Evolutionary conservation across 768 basidiomycete species (phyloP).

Genomic region (Hygrophoropsis aurantiaca): DNA sequence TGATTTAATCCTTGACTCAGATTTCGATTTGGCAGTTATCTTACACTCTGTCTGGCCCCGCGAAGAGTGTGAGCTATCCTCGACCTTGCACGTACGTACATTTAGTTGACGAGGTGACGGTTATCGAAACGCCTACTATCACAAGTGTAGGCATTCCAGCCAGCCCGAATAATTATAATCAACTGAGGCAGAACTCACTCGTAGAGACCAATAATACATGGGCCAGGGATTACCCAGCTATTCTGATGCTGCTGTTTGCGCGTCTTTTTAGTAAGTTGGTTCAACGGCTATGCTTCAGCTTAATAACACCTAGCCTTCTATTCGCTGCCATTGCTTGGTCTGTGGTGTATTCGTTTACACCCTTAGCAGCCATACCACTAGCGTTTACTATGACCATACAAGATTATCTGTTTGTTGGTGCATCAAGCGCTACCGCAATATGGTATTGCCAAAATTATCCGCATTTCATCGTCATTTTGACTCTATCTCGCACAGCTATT

Average conservation of each 20-base stretch:
- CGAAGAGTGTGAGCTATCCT: constrained; percentile 74
- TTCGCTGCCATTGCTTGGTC: constrained; percentile 87
- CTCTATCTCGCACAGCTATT: constrained; percentile 89
- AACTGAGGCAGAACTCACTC: not conserved
- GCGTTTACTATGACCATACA: constrained; percentile 83
- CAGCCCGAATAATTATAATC: not conserved
- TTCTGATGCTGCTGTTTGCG: constrained; percentile 80
- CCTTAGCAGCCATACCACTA: constrained; percentile 56
- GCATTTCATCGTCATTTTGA: constrained; percentile 8
- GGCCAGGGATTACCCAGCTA: constrained; percentile 97
- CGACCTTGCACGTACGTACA: not conserved
- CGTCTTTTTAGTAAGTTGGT: constrained; percentile 62
- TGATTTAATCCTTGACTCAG: constrained; percentile 45
- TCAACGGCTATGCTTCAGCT: not conserved
- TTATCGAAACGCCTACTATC: constrained; percentile 96
- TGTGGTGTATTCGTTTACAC: constrained; percentile 69
- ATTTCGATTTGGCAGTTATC: constrained; percentile 98
- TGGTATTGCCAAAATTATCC: constrained; percentile 49
- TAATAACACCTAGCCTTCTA: constrained; percentile 26
- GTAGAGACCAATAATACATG: constrained; percentile 97
- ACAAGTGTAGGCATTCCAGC: constrained; percentile 69
- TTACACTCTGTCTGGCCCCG: constrained; percentile 89
- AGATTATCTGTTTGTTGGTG: constrained; percentile 81
- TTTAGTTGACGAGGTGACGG: constrained; percentile 37
- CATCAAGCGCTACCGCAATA: constrained; percentile 70